These are phyloP conservation scores for Balamuthia mandrillaris DNA, from an alignment of 208 protist species.

Conservation along the genomic window DNA sequence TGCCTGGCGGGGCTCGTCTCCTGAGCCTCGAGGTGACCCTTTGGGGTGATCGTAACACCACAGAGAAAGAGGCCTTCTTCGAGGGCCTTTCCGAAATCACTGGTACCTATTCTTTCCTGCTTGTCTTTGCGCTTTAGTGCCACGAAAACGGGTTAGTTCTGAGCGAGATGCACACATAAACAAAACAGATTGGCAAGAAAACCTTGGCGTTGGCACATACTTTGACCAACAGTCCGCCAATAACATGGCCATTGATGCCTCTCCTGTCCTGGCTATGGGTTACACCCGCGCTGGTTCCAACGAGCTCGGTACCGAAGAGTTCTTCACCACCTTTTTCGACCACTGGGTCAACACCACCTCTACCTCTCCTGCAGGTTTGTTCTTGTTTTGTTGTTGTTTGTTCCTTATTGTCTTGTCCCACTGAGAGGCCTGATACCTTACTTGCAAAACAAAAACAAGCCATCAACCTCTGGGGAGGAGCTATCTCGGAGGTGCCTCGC, in stretches of 20 bases:
- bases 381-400: background rate
- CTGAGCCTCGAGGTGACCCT: background rate
- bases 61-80: background rate
- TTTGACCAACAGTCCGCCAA: background rate
- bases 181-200: background rate
- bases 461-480: background rate
- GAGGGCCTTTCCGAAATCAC: background rate
- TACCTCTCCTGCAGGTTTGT: background rate
- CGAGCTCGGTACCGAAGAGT: background rate
- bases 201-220: background rate
- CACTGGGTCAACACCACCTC: background rate
- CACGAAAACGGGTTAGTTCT: too few relatives aligned
- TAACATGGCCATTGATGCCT: background rate
- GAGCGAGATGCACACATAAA: background rate
- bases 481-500: background rate
- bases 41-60: background rate
- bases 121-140: too few relatives aligned
- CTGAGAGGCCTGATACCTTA: too few relatives aligned
- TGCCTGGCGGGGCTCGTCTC: background rate
- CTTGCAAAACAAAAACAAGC: too few relatives aligned
- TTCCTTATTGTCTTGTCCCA: background rate
- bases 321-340: background rate
- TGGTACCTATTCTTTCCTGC: too few relatives aligned
- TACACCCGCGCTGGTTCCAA: background rate
- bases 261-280: background rate